These are phyloP conservation scores for Hymenoscyphus salicellus DNA, from an alignment of 2,329 filamentous ascomycete genomes.

Conservation along the genomic window DNA sequence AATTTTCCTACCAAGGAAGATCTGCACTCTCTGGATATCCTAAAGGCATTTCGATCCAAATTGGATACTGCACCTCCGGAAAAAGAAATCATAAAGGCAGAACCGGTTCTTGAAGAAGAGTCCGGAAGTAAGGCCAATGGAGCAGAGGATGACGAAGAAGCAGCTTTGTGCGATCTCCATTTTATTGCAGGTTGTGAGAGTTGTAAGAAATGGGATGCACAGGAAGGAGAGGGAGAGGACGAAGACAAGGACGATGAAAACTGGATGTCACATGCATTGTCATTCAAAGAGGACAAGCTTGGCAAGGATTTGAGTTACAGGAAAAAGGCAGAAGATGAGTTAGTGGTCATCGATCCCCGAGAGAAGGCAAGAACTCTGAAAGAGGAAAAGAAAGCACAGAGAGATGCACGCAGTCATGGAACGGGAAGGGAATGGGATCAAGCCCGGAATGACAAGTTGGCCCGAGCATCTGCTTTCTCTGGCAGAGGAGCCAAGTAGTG, in stretches of 20 bases:
- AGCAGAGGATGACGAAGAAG: slow-evolving; percentile 61
- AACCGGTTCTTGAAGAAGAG: slow-evolving; percentile 25
- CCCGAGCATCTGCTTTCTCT: slow-evolving; percentile 50
- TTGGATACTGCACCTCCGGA: slow-evolving; percentile 56
- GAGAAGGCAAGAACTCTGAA: slow-evolving; percentile 74
- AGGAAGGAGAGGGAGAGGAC: slow-evolving; percentile 47
- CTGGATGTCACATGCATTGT: slow-evolving; percentile 85
- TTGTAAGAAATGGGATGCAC: slow-evolving; percentile 74
- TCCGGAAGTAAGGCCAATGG: slow-evolving; percentile 32
- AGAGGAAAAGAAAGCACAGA: slow-evolving; percentile 59
- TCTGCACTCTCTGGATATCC: slow-evolving; percentile 62
- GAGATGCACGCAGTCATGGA: slow-evolving; percentile 49
- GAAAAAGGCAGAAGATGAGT: slow-evolving; percentile 83
- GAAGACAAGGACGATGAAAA: slow-evolving; percentile 60
- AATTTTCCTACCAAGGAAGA: slow-evolving; percentile 55
- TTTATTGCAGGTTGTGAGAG: slow-evolving; percentile 96
- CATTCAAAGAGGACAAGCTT: slow-evolving; percentile 82
- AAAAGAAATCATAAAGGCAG: slow-evolving; percentile 36
- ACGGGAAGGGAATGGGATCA: slow-evolving; percentile 59
- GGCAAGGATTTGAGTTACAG: slow-evolving; percentile 91
- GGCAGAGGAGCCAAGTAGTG: slow-evolving; percentile 54
- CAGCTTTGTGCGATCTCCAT: slow-evolving; percentile 82
- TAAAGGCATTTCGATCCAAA: slow-evolving; percentile 77
- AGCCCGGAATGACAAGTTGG: slow-evolving; percentile 55
- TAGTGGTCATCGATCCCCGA: slow-evolving; percentile 88